Evolutionary conservation across 1,284 basidiomycete genomes (phyloP).

Genomic region (Malassezia nana): DNA sequence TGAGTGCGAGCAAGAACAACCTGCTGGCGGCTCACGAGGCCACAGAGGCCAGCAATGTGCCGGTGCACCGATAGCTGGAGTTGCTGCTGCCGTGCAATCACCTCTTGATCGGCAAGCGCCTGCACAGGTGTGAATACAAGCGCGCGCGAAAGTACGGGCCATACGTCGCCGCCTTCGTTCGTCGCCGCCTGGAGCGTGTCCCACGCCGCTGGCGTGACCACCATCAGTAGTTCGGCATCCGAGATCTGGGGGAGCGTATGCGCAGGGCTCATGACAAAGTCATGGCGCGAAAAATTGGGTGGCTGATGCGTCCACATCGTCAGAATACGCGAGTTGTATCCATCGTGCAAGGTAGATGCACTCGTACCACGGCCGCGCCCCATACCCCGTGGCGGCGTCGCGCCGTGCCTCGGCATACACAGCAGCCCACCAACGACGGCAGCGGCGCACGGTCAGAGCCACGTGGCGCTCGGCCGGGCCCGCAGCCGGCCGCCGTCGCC

Average conservation of each 20-base stretch:
- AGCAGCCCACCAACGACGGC: too few relatives aligned
- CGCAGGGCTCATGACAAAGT: constrained; percentile 42
- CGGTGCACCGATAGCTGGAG: constrained; percentile 39
- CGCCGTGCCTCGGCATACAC: neutral
- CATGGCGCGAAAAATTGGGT: constrained; percentile 40
- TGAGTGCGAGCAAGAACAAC: constrained; percentile 31
- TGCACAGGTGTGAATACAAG: constrained; percentile 37
- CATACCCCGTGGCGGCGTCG: neutral
- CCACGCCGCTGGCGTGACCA: constrained; percentile 10
- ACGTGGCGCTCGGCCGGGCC: constrained; percentile 13
- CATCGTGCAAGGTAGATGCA: neutral
- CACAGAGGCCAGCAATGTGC: constrained; percentile 31
- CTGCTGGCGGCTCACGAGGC: constrained; percentile 36
- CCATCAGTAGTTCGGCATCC: constrained; percentile 37
- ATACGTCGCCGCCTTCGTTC: neutral
- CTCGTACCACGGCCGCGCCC: neutral
- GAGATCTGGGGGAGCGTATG: constrained; percentile 28
- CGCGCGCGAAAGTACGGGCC: neutral
- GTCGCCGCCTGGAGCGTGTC: neutral
- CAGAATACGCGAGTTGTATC: constrained; percentile 14
- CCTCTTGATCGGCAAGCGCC: constrained; percentile 31
- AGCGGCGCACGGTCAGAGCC: neutral
- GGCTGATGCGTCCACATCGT: constrained; percentile 43
- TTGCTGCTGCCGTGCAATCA: constrained; percentile 24
- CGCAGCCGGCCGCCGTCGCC: neutral